Evolutionary conservation across 345 rosid species (phyloP).

Genomic region (Acer saccharum): DNA sequence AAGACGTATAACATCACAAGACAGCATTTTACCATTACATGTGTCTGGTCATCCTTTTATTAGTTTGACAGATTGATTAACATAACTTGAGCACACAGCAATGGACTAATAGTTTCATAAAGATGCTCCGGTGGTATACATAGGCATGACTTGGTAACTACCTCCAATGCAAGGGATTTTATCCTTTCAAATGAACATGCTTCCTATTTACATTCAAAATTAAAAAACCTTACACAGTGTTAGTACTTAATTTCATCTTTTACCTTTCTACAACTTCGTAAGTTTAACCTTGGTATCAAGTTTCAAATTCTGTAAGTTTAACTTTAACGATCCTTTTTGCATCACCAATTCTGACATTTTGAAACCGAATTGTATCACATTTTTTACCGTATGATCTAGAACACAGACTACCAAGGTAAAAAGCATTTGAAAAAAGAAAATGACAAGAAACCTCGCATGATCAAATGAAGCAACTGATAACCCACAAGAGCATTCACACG

Average conservation of each 20-base stretch:
- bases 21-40: not conserved
- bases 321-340: no score
- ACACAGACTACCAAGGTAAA: not conserved
- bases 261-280: not conserved
- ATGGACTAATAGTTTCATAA: not conserved
- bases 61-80: not conserved
- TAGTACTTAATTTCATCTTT: not conserved
- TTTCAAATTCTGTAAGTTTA: no score
- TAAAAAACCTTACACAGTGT: not conserved
- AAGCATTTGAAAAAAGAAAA: not conserved
- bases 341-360: not conserved
- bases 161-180: not conserved
- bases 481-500: constrained; percentile 63
- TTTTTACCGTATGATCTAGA: not conserved
- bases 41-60: not conserved
- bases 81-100: not conserved
- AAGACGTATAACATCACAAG: not conserved
- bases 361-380: not conserved
- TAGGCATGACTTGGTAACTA: not conserved
- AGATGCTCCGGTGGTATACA: not conserved
- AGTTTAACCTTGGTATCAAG: not conserved
- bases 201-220: constrained; percentile 4
- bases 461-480: constrained; percentile 24
- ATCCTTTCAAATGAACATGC: not conserved
- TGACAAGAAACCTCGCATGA: constrained; percentile 39